These are phyloP conservation scores for Anthoceros angustus DNA, from an alignment of 225 moss, liverwort and hornwort genomes.

Conservation along the genomic window DNA sequence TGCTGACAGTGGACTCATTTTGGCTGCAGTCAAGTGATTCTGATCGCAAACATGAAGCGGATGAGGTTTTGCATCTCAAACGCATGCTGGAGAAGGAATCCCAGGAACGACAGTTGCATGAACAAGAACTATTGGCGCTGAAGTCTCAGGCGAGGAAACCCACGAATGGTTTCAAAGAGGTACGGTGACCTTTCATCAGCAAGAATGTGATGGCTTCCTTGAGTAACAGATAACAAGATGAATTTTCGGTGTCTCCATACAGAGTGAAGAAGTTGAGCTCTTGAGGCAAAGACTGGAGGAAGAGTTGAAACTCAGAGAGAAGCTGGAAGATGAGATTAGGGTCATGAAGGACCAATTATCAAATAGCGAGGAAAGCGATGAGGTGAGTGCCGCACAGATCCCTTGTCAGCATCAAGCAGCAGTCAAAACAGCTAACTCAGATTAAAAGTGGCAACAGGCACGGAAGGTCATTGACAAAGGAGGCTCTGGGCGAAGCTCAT, in stretches of 20 bases:
- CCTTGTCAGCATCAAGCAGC: neutral
- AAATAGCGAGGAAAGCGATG: slow-evolving; percentile 53
- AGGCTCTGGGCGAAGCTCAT: slow-evolving; percentile 58
- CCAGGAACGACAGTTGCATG: slow-evolving; percentile 18
- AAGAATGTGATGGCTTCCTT: neutral
- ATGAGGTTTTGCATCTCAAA: slow-evolving; percentile 22
- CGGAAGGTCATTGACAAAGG: slow-evolving; percentile 53
- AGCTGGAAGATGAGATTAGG: slow-evolving; percentile 37
- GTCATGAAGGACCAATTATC: slow-evolving; percentile 51
- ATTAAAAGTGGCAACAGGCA: slow-evolving; percentile 18
- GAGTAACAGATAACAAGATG: neutral
- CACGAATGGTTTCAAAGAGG: slow-evolving; percentile 17
- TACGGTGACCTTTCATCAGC: slow-evolving; percentile 1
- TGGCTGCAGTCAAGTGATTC: slow-evolving; percentile 5
- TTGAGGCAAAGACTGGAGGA: slow-evolving; percentile 43
- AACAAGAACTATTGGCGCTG: slow-evolving; percentile 18
- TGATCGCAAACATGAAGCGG: slow-evolving; percentile 16
- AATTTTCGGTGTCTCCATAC: slow-evolving; percentile 6
- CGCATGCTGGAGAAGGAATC: slow-evolving; percentile 20
- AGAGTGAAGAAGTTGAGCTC: slow-evolving; percentile 42
- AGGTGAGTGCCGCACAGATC: slow-evolving; percentile 17
- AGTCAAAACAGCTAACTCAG: neutral
- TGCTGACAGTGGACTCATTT: neutral
- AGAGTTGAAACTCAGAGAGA: slow-evolving; percentile 33
- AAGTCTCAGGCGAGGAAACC: slow-evolving; percentile 18